Base-by-base conservation (phyloP, 2,329 filamentous ascomycete genomes). In the Tolypocladium inflatum region DNA sequence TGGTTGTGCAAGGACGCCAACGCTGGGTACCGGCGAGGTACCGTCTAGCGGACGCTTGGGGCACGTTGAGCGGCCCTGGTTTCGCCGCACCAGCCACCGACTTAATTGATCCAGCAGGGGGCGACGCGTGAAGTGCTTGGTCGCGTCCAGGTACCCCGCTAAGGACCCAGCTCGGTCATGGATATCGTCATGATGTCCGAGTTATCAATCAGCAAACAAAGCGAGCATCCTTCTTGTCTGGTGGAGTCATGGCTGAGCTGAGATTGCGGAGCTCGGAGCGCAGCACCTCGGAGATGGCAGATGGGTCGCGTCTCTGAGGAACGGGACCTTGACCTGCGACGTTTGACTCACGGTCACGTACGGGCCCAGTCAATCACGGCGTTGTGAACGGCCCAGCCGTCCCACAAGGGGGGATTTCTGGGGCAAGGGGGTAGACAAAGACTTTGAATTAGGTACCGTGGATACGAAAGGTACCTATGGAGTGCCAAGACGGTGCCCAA, bases 141-240 rank as follows among this genome's bases (percentile, higher is more conserved):
- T 65, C 64, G 63, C 63, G 64, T 59, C 58, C 21, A 63, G 59
- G 65, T 65, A 63, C 54, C 56, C 39, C 41, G 54, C 60, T 56
- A 52, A 57, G 26, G 38, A 11, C 39, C n/a, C 45, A 55, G 39
- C 45, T 54, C 11, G 13, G 61, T 63, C 63, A 63, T 66, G 61
- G 53, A 45, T 53, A 54, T 57, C 54, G 57, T 65, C 56, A 61
- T 59, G 57, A 62, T 57, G 50, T 19, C 39, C 54, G 50, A 55
- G 39, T 66, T 67, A 68, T 71, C 68, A 70, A 70, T 70, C 67
- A 71, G 67, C 66, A 69, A 66, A 63, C 58, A 63, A 62, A 60
- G 41, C 55, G 55, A 55, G 55, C 55, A 60, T 58, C 62, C 57
- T 15, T 60, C 61, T 60, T 54, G 60, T 64, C 59, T 59, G 62